A percentile compares a stretch with the other conserved stretches of the same genome.
Conservation (phyloP, 306 rosid species). For the Gastrolobium bilobum region DNA sequence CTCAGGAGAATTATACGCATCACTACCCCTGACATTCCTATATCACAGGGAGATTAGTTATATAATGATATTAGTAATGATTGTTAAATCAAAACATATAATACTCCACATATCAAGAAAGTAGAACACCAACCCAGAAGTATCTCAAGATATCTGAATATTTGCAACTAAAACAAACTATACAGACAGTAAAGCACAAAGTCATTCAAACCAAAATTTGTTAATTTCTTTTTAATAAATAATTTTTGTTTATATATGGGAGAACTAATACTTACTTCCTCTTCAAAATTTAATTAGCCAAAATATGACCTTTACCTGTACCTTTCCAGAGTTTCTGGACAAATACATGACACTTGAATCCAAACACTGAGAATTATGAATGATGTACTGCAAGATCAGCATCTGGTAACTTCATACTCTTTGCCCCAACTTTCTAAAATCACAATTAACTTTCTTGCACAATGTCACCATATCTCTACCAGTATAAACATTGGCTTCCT, state of each 20-base stretch:
- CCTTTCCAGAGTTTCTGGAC: constrained; percentile 87
- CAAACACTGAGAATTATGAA: constrained; percentile 87
- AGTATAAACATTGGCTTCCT: constrained; percentile 85
- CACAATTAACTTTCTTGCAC: constrained; percentile 91
- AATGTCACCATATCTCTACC: constrained; percentile 90
- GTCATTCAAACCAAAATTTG: constrained; percentile 36
- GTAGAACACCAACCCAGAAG: constrained; percentile 34
- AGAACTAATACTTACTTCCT: constrained; percentile 62
- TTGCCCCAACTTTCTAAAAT: constrained; percentile 93
- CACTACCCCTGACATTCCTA: constrained; percentile 75
- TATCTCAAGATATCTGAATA: constrained; percentile 47
- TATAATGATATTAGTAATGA: background rate
- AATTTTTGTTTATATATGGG: constrained; percentile 41
- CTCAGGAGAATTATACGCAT: constrained; percentile 68
- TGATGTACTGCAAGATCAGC: constrained; percentile 92
- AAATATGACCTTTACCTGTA: constrained; percentile 92
- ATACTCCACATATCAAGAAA: background rate
- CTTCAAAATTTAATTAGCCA: constrained; percentile 72
- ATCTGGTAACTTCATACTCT: constrained; percentile 91
- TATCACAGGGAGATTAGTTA: constrained; percentile 16
- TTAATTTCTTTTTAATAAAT: no score
- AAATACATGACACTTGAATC: constrained; percentile 82
- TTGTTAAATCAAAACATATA: constrained; percentile 34
- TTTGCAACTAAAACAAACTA: constrained; percentile 51
- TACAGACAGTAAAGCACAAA: constrained; percentile 38